A percentile compares a stretch with the other conserved stretches of the same genome.
Conservation (phyloP, 2,329 filamentous ascomycete species). For the Bertia moriformis region DNA sequence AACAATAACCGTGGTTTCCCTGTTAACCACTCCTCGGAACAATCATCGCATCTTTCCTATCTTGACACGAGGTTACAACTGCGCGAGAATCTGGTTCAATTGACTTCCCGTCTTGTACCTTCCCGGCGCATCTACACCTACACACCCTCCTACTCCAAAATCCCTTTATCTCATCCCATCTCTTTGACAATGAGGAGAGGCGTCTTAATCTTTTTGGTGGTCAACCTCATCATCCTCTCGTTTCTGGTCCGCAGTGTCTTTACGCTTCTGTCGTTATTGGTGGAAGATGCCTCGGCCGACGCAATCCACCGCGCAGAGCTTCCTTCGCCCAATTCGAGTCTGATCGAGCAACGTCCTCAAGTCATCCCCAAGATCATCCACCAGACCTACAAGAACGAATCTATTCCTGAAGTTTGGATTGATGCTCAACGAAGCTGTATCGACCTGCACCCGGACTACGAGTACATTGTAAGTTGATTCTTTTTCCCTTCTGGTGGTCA, state of each 20-base stretch:
- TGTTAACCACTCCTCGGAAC: too few species aligned
- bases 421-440: constrained; percentile 54
- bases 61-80: too few species aligned
- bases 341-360: constrained; percentile 38
- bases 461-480: constrained; percentile 45
- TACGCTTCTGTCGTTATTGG: not conserved
- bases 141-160: too few species aligned
- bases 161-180: too few species aligned
- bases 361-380: constrained; percentile 66
- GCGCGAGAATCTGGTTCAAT: too few species aligned
- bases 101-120: too few species aligned
- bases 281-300: constrained; percentile 48
- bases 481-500: not conserved
- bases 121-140: too few species aligned
- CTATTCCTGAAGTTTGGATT: constrained; percentile 51
- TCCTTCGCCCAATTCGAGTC: constrained; percentile 45
- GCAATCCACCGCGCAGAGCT: constrained; percentile 53
- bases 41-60: too few species aligned
- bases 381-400: constrained; percentile 60
- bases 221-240: not conserved
- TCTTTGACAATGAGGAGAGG: not conserved
- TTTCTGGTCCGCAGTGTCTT: constrained; percentile 1
- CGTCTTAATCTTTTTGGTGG: not conserved
- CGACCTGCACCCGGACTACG: constrained; percentile 55
- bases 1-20: too few species aligned